phyloP scores from a whole-genome alignment of 2,329 filamentous ascomycete species.

The Ophiostoma tasmaniense region DNA sequence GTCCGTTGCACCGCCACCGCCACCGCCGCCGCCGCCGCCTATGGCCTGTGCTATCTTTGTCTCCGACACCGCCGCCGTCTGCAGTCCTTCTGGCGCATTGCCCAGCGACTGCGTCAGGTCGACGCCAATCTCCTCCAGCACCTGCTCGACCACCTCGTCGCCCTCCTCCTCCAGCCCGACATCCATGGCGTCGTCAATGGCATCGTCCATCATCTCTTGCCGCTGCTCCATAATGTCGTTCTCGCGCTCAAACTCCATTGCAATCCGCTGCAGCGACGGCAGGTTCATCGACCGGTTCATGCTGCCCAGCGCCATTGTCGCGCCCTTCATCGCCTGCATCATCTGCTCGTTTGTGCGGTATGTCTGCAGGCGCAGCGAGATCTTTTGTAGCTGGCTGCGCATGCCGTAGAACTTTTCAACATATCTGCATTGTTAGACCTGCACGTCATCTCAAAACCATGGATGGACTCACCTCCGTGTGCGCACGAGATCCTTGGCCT shows the following conservation, averaged over 20 bases:
- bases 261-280: slow-evolving; percentile 86
- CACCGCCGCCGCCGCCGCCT: slow-evolving; percentile 52
- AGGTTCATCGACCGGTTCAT: slow-evolving; percentile 99
- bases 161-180: slow-evolving; percentile 86
- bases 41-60: slow-evolving; percentile 78
- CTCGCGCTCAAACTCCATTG: slow-evolving; percentile 97
- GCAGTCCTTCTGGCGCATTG: slow-evolving; percentile 79
- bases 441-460: no score
- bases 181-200: slow-evolving; percentile 93
- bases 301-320: slow-evolving; percentile 81
- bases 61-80: slow-evolving; percentile 64
- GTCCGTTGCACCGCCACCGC: slow-evolving; percentile 29
- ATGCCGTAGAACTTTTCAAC: slow-evolving; percentile 98
- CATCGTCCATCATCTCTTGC: slow-evolving; percentile 99
- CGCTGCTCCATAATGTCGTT: slow-evolving; percentile 99
- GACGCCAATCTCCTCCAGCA: slow-evolving; percentile 92
- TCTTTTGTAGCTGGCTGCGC: slow-evolving; percentile 93
- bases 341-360: slow-evolving; percentile 98
- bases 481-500: slow-evolving; percentile 91
- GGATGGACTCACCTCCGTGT: slow-evolving; percentile 64
- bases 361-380: slow-evolving; percentile 75
- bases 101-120: slow-evolving; percentile 84
- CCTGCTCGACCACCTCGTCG: slow-evolving; percentile 93
- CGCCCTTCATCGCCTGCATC: slow-evolving; percentile 99
- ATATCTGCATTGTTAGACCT: slow-evolving; percentile 48